Conservation (phyloP, 257 asterid species). For the Solanum bulbocastanum region DNA sequence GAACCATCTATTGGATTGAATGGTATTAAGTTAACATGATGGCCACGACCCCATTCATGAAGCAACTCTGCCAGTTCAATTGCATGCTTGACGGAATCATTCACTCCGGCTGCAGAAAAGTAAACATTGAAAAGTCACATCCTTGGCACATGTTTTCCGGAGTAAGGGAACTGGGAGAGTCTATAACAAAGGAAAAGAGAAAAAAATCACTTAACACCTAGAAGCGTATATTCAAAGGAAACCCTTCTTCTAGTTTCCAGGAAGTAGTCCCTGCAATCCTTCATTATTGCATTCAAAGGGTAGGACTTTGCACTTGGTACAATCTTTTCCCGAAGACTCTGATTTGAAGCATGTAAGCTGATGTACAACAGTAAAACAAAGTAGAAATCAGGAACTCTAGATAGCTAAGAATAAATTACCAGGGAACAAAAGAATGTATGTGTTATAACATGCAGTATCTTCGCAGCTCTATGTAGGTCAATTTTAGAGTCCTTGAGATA, state of each 20-base stretch:
- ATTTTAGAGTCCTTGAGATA: not conserved
- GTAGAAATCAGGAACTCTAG: not conserved
- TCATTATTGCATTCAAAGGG: slow-evolving; percentile 88
- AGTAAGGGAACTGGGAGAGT: not conserved
- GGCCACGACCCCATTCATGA: slow-evolving; percentile 78
- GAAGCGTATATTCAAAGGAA: slow-evolving; percentile 82
- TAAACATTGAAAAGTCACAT: not conserved
- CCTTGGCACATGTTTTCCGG: not conserved
- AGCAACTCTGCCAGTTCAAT: slow-evolving; percentile 71
- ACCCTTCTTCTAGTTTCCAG: slow-evolving; percentile 76
- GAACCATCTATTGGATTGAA: slow-evolving; percentile 78
- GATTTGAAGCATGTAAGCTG: slow-evolving; percentile 94
- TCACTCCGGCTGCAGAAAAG: slow-evolving; percentile 69
- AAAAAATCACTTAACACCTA: slow-evolving; percentile 37
- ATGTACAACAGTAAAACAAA: slow-evolving; percentile 9
- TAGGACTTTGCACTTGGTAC: slow-evolving; percentile 93
- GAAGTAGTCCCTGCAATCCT: slow-evolving; percentile 86
- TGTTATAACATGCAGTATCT: not conserved
- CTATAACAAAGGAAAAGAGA: not conserved
- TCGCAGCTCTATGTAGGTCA: not conserved
- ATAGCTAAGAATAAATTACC: not conserved
- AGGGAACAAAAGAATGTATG: not conserved
- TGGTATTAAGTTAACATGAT: slow-evolving; percentile 90
- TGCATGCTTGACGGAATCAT: slow-evolving; percentile 68
- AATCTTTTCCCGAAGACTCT: slow-evolving; percentile 71